A percentile compares a stretch with the other conserved stretches of the same genome.
These are phyloP conservation scores for Heracleum sosnowskyi DNA, from an alignment of 129 eudicot genomes.

Conservation along the genomic window DNA sequence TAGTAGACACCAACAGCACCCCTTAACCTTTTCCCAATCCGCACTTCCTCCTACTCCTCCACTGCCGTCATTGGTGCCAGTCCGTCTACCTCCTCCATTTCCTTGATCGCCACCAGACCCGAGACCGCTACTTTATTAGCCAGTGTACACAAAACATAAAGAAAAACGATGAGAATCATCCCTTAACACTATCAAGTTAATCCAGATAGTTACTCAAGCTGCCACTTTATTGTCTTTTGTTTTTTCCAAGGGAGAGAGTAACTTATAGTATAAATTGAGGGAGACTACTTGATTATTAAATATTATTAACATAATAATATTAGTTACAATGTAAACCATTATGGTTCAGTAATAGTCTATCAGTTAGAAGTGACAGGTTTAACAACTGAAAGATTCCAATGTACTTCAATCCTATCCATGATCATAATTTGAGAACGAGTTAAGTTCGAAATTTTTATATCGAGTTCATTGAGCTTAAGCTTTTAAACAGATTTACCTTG, in stretches of 20 bases:
- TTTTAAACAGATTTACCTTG: neutral
- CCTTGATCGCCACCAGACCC: neutral
- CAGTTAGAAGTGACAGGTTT: neutral
- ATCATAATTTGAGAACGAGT: neutral
- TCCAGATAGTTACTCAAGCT: neutral
- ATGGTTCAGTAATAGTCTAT: neutral
- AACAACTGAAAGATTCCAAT: neutral
- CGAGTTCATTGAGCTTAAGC: neutral
- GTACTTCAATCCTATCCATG: neutral
- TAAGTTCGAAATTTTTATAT: too few species aligned
- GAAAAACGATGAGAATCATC: neutral
- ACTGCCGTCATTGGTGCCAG: too few species aligned
- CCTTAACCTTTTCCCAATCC: neutral
- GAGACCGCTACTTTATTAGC: neutral
- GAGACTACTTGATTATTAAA: neutral
- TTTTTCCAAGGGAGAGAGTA: too few species aligned
- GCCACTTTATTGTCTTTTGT: too few species aligned
- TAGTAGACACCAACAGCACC: constrained; percentile 3
- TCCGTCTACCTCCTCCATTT: neutral
- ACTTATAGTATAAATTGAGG: too few species aligned
- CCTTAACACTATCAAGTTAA: neutral
- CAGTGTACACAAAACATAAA: neutral
- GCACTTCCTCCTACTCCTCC: neutral
- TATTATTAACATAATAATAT: neutral
- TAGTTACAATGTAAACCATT: neutral